Evolutionary conservation across 805 yeast genomes (phyloP).

Genomic region (Schizosaccharomyces pombe): ASM294v3 CU329670.1:907001-907500

Average conservation of each 20-base stretch:
- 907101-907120: not conserved
- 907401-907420: not conserved
- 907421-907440: not conserved
- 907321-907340: not conserved
- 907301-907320: not conserved
- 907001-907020: not conserved
- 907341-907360: not conserved
- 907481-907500: not conserved
- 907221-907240: not conserved
- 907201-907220: not conserved
- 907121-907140: not conserved
- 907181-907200: slow-evolving; percentile 2
- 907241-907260: not conserved
- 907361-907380: not conserved
- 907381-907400: not conserved
- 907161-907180: not conserved
- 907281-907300: not conserved
- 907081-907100: not conserved
- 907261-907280: not conserved
- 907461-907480: slow-evolving; percentile 1
- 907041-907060: not conserved
- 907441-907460: not conserved
- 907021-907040: not conserved
- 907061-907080: not conserved
- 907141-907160: not conserved